Percentiles rank a stretch among this genome's conserved stretches.
Evolutionary conservation across 1,284 basidiomycete genomes (phyloP).

Genomic region (Xerocomus tenax): DNA sequence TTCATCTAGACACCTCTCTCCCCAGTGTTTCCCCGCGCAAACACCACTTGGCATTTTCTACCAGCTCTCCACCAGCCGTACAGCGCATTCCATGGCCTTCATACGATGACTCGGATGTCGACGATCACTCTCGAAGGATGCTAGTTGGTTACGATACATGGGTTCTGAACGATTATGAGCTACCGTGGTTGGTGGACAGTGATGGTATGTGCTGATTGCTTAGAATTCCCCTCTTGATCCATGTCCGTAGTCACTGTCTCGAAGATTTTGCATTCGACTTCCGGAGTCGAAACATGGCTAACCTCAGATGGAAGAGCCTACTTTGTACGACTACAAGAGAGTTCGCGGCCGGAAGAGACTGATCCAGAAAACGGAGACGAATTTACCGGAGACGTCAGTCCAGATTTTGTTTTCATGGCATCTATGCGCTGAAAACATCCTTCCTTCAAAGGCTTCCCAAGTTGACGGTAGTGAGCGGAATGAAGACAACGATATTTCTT

Average conservation of each 20-base stretch:
- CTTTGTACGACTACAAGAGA: slow-evolving; percentile 55
- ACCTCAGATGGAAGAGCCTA: slow-evolving; percentile 75
- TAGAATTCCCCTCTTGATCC: not conserved
- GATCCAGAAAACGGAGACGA: slow-evolving; percentile 8
- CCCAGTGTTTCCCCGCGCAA: slow-evolving; percentile 68
- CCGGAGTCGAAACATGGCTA: slow-evolving; percentile 68
- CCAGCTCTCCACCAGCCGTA: slow-evolving; percentile 58
- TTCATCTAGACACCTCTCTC: not conserved
- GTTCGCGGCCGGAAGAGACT: slow-evolving; percentile 11
- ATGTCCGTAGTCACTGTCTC: slow-evolving; percentile 45
- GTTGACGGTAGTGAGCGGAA: slow-evolving; percentile 1
- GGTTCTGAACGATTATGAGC: slow-evolving; percentile 59
- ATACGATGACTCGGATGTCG: slow-evolving; percentile 36
- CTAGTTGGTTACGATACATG: slow-evolving; percentile 56
- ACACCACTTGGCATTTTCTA: slow-evolving; percentile 63
- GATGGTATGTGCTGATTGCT: slow-evolving; percentile 44
- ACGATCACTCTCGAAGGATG: slow-evolving; percentile 25
- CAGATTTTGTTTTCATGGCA: not conserved
- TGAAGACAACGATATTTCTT: slow-evolving; percentile 6
- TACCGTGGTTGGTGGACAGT: slow-evolving; percentile 63
- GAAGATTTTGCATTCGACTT: slow-evolving; percentile 49
- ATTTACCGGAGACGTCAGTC: slow-evolving; percentile 15
- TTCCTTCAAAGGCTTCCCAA: slow-evolving; percentile 11
- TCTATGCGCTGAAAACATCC: slow-evolving; percentile 2
- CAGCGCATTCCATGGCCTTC: slow-evolving; percentile 75